Conservation (phyloP, 306 rosid genomes). For the Lathyrus sativus region DNA sequence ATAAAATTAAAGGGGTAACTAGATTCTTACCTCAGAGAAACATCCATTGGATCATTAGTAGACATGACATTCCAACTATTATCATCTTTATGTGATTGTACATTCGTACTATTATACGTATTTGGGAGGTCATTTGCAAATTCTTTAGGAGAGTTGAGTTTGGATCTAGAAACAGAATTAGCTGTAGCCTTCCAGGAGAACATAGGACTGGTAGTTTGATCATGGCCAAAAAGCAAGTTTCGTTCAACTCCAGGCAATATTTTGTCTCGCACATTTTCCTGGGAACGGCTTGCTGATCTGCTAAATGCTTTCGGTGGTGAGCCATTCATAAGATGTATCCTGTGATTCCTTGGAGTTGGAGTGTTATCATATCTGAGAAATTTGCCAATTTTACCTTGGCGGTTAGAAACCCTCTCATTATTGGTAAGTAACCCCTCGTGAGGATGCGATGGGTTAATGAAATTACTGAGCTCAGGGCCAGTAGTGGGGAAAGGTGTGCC, state of each 20-base stretch:
- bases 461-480: slow-evolving; percentile 42
- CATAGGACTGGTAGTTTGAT: slow-evolving; percentile 50
- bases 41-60: slow-evolving; percentile 62
- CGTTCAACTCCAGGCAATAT: slow-evolving; percentile 52
- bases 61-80: slow-evolving; percentile 48
- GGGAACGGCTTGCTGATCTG: slow-evolving; percentile 45
- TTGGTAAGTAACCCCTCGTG: slow-evolving; percentile 43
- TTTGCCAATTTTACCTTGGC: slow-evolving; percentile 47
- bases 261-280: slow-evolving; percentile 41
- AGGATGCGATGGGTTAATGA: slow-evolving; percentile 50
- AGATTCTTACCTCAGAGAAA: slow-evolving; percentile 62
- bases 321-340: slow-evolving; percentile 43
- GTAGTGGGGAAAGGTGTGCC: slow-evolving; percentile 49
- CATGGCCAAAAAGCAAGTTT: slow-evolving; percentile 42
- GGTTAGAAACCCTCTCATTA: slow-evolving; percentile 44
- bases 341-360: slow-evolving; percentile 44
- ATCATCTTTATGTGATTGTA: slow-evolving; percentile 52
- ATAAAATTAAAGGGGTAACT: slow-evolving; percentile 4
- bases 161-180: slow-evolving; percentile 49
- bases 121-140: slow-evolving; percentile 41
- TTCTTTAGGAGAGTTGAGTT: slow-evolving; percentile 44
- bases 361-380: slow-evolving; percentile 51
- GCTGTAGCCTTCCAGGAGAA: slow-evolving; percentile 43
- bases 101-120: slow-evolving; percentile 45
- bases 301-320: slow-evolving; percentile 49